Conservation (phyloP, 352 stramenopile genomes). For the Phytophthora litchii region DNA sequence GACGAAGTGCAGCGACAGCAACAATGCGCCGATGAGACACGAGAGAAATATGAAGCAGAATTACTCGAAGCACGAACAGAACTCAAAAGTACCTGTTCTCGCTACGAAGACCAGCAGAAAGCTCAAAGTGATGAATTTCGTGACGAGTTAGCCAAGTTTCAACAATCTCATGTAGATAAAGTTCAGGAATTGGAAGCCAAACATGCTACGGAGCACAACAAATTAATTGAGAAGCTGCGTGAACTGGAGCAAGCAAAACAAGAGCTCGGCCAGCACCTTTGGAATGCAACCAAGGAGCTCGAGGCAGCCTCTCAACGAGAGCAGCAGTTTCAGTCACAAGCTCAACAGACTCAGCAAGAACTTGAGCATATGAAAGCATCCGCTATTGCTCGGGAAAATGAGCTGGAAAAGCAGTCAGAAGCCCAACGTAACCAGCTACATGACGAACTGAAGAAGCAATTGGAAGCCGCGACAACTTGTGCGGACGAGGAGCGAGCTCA, state of each 20-base stretch:
- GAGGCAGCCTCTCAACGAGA: slow-evolving; percentile 39
- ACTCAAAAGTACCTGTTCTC: slow-evolving; percentile 29
- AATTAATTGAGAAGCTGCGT: slow-evolving; percentile 17
- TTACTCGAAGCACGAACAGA: slow-evolving; percentile 37
- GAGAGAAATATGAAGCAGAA: slow-evolving; percentile 43
- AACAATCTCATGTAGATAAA: slow-evolving; percentile 16
- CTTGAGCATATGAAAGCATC: slow-evolving; percentile 23
- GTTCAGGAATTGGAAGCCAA: slow-evolving; percentile 12
- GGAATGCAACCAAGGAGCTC: slow-evolving; percentile 59
- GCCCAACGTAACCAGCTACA: slow-evolving; percentile 44
- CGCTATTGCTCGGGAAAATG: slow-evolving; percentile 39
- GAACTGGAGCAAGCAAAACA: slow-evolving; percentile 46
- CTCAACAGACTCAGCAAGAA: slow-evolving; percentile 40
- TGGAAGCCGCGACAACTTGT: slow-evolving; percentile 38
- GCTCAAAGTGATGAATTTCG: slow-evolving; percentile 23
- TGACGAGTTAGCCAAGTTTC: slow-evolving; percentile 11
- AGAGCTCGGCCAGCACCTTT: slow-evolving; percentile 67
- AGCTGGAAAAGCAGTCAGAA: slow-evolving; percentile 52
- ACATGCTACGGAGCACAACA: slow-evolving; percentile 7
- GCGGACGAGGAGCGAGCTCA: slow-evolving; percentile 53
- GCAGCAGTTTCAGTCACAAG: slow-evolving; percentile 28
- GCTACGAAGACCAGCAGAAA: slow-evolving; percentile 31
- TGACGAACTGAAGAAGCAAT: slow-evolving; percentile 44
- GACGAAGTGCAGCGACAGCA: slow-evolving; percentile 58
- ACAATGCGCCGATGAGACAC: slow-evolving; percentile 38